Percentiles rank a stretch among this genome's conserved stretches.
These are phyloP conservation scores for Cryptococcus jaspeensis DNA, from an alignment of 1,284 basidiomycete species.

Conservation along the genomic window DNA sequence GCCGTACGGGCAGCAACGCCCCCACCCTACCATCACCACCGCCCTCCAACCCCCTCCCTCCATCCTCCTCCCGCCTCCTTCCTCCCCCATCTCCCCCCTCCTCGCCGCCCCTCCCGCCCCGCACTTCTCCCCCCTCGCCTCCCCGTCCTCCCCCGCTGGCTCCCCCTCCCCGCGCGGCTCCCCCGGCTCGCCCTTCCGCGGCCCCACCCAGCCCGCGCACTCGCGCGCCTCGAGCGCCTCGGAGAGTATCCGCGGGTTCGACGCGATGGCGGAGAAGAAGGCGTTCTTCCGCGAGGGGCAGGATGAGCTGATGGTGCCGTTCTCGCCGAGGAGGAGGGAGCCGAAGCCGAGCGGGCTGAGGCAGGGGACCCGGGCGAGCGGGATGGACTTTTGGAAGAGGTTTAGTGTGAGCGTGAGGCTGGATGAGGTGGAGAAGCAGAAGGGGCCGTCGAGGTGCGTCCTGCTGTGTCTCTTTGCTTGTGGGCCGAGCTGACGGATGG, in stretches of 20 bases:
- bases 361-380: constrained; percentile 15
- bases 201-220: background rate
- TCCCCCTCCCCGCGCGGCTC: constrained; percentile 21
- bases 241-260: constrained; percentile 34
- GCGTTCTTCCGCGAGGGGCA: constrained; percentile 45
- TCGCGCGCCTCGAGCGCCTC: constrained; percentile 7
- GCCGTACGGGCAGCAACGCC: background rate
- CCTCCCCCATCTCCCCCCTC: constrained; percentile 33
- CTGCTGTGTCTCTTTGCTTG: background rate
- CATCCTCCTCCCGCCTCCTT: constrained; percentile 25
- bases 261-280: constrained; percentile 41
- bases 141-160: constrained; percentile 15
- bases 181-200: constrained; percentile 25
- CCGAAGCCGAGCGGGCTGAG: constrained; percentile 10
- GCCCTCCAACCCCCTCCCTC: constrained; percentile 11
- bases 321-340: constrained; percentile 17
- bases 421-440: constrained; percentile 18
- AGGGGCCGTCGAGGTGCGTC: constrained; percentile 24
- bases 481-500: background rate
- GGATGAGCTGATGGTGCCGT: constrained; percentile 39
- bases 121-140: constrained; percentile 18
- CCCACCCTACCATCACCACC: constrained; percentile 4
- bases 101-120: constrained; percentile 40
- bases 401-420: constrained; percentile 32
- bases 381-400: constrained; percentile 46